Base-by-base conservation (phyloP, 1,139 yeast genomes). In the Taphrina confusa region DNA sequence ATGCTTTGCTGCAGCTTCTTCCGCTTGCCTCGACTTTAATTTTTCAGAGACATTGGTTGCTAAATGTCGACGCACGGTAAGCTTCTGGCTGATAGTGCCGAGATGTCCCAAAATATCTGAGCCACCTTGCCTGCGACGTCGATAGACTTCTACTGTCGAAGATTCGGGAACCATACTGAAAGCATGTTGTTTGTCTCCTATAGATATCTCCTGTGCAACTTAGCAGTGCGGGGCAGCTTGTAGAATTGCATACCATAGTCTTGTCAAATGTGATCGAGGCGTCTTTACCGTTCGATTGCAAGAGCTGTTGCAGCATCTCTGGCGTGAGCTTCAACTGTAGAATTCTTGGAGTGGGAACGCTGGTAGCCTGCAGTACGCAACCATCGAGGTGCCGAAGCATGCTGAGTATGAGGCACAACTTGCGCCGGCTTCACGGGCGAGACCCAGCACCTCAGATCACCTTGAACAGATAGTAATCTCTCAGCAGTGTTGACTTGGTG, bases 1-100 rank as follows among this genome's bases (percentile, higher is more conserved):
- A 16, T 52, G 46, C 42, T 59, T 59, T 16, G 57, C 62, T 25
- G 57, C 57, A 34, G 56, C 51, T 5, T 39, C 62, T 34, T 51
- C 49, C n/a, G 57, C 55, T 5, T 55, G 56, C 22, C 62, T 20
- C 4, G 39, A 33, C 50, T 59, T 59, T 30, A 59, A 49, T 23
- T 56, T 55, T 12, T 52, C 58, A 11, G 62, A 49, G 20, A 47
- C 37, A 18, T 30, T 16, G 27, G 27, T 30, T 28, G 36, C 62
- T 16, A 59, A 42, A 33, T 59, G 54, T 23, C 62, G 44, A 33
- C 62, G 50, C 23, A 59, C 40, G 34, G 31, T 28, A 34, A 59
- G 42, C 18, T 39, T 45, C 28, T 59, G 62, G 23, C 40, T 16
- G 16, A 59, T 44, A 5, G 55, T 34, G 25, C 62, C 62, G 5